These are phyloP conservation scores for Sparassis latifolia DNA, from an alignment of 1,284 basidiomycete genomes.

Conservation along the genomic window DNA sequence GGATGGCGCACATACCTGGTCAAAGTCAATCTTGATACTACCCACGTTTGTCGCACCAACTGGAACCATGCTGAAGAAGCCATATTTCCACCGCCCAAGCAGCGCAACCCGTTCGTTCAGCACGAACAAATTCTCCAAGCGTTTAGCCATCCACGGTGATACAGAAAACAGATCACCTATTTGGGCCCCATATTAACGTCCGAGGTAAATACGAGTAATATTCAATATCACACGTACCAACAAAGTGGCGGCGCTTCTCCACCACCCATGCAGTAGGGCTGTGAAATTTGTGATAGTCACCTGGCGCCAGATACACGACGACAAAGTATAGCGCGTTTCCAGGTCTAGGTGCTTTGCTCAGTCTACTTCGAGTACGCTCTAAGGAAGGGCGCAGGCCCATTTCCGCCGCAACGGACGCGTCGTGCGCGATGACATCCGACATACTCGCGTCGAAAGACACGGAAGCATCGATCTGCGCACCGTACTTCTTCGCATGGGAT, in stretches of 20 bases:
- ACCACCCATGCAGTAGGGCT: slow-evolving; percentile 96
- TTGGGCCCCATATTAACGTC: not conserved
- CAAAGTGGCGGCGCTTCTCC: slow-evolving; percentile 91
- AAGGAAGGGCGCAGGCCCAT: slow-evolving; percentile 51
- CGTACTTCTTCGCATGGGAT: slow-evolving; percentile 43
- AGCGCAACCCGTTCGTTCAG: slow-evolving; percentile 96
- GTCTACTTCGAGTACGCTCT: slow-evolving; percentile 31
- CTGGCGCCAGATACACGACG: slow-evolving; percentile 96
- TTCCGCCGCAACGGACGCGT: slow-evolving; percentile 60
- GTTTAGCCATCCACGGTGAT: slow-evolving; percentile 91
- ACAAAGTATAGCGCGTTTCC: slow-evolving; percentile 87
- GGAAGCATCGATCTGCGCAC: slow-evolving; percentile 60
- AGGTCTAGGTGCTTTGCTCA: slow-evolving; percentile 42
- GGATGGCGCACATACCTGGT: slow-evolving; percentile 49
- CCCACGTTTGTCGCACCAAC: slow-evolving; percentile 99
- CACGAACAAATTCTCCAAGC: slow-evolving; percentile 91
- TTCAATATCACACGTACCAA: slow-evolving; percentile 43
- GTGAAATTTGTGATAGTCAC: slow-evolving; percentile 98
- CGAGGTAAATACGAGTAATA: not conserved
- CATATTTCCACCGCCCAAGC: slow-evolving; percentile 92
- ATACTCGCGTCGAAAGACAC: slow-evolving; percentile 47
- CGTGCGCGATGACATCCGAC: slow-evolving; percentile 53
- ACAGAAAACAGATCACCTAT: slow-evolving; percentile 92
- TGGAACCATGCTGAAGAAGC: slow-evolving; percentile 96
- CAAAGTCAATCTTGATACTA: slow-evolving; percentile 95